These are phyloP conservation scores for Colletotrichum spinosum DNA, from an alignment of 2,329 filamentous ascomycete genomes.

Conservation along the genomic window DNA sequence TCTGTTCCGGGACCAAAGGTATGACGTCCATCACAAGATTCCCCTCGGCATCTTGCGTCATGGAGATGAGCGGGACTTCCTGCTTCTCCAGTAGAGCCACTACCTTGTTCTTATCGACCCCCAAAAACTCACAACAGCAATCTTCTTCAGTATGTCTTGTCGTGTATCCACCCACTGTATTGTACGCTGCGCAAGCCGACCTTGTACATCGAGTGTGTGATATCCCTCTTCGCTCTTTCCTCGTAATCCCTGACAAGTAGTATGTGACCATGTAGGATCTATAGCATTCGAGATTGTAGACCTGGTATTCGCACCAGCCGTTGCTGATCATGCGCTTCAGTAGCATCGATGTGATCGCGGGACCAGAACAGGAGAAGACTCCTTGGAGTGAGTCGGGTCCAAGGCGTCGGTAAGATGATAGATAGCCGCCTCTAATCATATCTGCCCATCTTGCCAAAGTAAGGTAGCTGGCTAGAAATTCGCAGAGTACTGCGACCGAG, in stretches of 20 bases:
- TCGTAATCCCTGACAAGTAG: not conserved
- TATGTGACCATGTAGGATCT: not conserved
- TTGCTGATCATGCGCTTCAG: not conserved
- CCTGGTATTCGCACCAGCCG: slow-evolving; percentile 5
- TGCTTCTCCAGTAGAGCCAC: not conserved
- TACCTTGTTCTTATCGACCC: not conserved
- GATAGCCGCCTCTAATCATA: no score
- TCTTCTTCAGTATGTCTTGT: not conserved
- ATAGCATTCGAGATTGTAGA: not conserved
- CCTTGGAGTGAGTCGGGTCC: no score
- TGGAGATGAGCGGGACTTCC: not conserved
- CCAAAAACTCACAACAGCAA: not conserved
- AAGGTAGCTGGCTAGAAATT: not conserved
- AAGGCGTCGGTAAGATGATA: no score
- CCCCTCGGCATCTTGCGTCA: not conserved
- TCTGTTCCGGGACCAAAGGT: not conserved
- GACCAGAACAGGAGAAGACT: not conserved
- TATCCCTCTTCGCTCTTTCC: not conserved
- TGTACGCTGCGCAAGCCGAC: not conserved
- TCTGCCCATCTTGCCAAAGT: not conserved
- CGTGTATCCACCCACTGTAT: not conserved
- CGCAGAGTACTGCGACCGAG: not conserved
- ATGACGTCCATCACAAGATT: not conserved
- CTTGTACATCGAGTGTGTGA: not conserved
- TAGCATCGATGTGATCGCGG: not conserved